These are phyloP conservation scores for Sambucus nigra DNA, from an alignment of 129 eudicot genomes.

Conservation along the genomic window DNA sequence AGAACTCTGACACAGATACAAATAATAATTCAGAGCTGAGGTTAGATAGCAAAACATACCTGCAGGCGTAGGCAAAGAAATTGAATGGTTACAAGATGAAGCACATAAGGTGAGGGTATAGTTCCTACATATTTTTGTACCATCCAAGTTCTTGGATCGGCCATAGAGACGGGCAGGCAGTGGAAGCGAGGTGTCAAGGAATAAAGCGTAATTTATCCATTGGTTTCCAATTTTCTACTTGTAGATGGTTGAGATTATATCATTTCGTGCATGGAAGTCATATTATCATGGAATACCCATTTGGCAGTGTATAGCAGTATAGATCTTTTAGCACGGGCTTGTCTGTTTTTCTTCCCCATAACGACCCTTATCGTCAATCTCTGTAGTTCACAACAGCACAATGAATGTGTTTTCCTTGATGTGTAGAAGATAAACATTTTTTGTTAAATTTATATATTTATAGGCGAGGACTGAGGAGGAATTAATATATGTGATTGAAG, in stretches of 20 bases:
- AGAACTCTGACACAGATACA: conserved; percentile 33
- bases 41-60: conserved; percentile 1
- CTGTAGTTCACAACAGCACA: too few species aligned
- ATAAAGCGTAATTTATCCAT: too few species aligned
- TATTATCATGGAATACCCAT: conserved; percentile 6
- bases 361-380: too few species aligned
- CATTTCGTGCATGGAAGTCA: conserved; percentile 24
- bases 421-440: too few species aligned
- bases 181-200: conserved; percentile 17
- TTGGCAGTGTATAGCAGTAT: too few species aligned
- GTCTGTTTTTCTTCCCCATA: too few species aligned
- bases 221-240: conserved; percentile 13
- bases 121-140: conserved; percentile 16
- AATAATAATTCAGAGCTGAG: conserved; percentile 18
- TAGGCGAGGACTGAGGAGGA: too few species aligned
- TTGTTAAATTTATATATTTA: too few species aligned
- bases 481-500: too few species aligned
- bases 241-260: conserved; percentile 22
- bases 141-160: conserved; percentile 3
- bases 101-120: conserved; percentile 6
- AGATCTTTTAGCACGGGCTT: too few species aligned
- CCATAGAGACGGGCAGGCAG: conserved; percentile 7
- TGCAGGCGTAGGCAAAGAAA: background rate
- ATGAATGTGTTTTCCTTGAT: too few species aligned
- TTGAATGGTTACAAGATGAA: conserved; percentile 4